phyloP scores from a whole-genome alignment of 352 stramenopile genomes.

The Globisporangium paddicum region DNA sequence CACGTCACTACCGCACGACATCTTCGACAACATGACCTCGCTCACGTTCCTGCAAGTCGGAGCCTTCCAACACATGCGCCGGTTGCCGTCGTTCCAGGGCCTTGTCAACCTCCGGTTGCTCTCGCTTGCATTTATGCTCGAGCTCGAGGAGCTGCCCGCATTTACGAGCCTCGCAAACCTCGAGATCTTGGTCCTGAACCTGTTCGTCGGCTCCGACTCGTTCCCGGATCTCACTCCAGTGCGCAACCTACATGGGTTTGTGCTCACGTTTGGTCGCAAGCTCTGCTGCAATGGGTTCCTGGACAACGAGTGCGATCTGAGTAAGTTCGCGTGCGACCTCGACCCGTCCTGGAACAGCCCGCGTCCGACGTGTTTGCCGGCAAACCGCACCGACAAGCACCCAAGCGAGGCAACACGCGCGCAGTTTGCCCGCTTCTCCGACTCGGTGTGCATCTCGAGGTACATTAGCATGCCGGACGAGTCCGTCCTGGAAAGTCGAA shows the following conservation, averaged over 20 bases:
- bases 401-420: background rate
- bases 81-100: background rate
- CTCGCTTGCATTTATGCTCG: background rate
- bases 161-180: background rate
- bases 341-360: background rate
- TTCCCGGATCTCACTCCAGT: background rate
- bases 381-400: background rate
- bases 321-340: no score
- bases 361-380: background rate
- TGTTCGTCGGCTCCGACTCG: no score
- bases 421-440: background rate
- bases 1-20: background rate
- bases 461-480: no score
- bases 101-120: background rate
- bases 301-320: background rate
- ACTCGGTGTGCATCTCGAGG: background rate
- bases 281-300: background rate
- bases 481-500: constrained; percentile 12
- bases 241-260: background rate
- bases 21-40: background rate
- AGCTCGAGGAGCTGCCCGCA: background rate
- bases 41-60: background rate
- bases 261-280: background rate
- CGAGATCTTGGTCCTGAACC: no score
- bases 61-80: background rate